phyloP scores from a whole-genome alignment of 352 stramenopile genomes.

The Pythium oligandrum region DNA sequence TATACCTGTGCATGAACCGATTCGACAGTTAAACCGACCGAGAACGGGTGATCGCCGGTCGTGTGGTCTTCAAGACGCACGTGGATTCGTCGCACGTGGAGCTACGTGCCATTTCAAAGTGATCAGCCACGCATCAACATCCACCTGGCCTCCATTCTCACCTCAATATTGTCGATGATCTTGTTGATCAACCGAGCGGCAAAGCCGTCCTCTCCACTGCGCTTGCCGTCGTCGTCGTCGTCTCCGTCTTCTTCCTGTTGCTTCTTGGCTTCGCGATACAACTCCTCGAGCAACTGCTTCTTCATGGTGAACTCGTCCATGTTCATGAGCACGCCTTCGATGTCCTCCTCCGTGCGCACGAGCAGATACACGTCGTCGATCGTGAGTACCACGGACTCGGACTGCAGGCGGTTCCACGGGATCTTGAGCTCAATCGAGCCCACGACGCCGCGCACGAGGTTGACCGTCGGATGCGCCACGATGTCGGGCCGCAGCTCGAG shows the following conservation, averaged over 20 bases:
- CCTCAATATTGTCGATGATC: constrained; percentile 88
- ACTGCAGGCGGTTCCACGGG: constrained; percentile 85
- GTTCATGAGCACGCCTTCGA: constrained; percentile 66
- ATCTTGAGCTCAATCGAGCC: constrained; percentile 89
- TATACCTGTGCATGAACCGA: constrained; percentile 71
- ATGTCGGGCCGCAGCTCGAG: constrained; percentile 79
- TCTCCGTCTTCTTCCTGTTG: constrained; percentile 39
- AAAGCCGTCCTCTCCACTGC: constrained; percentile 56
- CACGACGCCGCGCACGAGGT: constrained; percentile 71
- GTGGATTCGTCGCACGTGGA: constrained; percentile 84
- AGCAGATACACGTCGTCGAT: constrained; percentile 86
- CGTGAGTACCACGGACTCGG: constrained; percentile 82
- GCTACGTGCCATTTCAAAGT: constrained; percentile 16
- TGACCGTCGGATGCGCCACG: constrained; percentile 54
- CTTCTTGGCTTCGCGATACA: constrained; percentile 67
- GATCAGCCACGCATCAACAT: background rate
- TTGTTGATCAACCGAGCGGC: constrained; percentile 78
- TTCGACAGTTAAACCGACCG: constrained; percentile 76
- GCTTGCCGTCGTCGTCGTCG: constrained; percentile 8
- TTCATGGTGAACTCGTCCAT: constrained; percentile 82
- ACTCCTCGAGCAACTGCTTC: constrained; percentile 77
- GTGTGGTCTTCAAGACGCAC: constrained; percentile 74
- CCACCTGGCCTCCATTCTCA: constrained; percentile 7
- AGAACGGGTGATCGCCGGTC: constrained; percentile 78
- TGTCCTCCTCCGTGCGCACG: constrained; percentile 72